Evolutionary conservation across 78 protist genomes (phyloP).

Genomic region (Emiliania huxleyi): DNA sequence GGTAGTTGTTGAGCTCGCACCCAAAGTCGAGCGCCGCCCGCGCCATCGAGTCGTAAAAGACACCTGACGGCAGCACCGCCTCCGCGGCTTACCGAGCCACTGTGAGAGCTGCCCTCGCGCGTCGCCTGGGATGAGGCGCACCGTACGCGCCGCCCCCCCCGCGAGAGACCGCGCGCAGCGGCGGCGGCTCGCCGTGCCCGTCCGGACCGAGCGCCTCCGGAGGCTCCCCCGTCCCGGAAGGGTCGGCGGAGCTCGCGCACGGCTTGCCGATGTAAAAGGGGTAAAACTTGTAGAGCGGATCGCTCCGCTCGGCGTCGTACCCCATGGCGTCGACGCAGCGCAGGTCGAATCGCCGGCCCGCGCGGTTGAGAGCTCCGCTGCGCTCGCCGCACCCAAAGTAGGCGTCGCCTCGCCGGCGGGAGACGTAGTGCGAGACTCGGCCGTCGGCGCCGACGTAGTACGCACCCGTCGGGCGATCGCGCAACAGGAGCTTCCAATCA

Average conservation of each 20-base stretch:
- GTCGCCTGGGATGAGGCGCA: too few species aligned
- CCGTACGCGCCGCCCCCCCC: not conserved
- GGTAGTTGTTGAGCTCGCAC: not conserved
- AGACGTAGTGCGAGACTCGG: not conserved
- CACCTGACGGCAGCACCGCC: too few species aligned
- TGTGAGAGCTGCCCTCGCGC: too few species aligned
- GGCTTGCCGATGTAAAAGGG: not conserved
- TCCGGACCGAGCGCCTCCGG: not conserved
- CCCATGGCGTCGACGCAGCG: not conserved
- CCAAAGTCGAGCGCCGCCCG: not conserved
- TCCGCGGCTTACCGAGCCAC: too few species aligned
- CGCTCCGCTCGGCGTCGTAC: not conserved
- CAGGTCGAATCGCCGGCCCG: not conserved
- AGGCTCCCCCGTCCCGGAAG: not conserved
- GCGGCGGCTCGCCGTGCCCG: not conserved
- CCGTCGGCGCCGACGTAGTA: not conserved
- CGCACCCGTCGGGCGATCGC: not conserved
- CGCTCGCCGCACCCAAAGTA: not conserved
- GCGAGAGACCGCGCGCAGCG: not conserved
- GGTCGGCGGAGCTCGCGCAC: not conserved
- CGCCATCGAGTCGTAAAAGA: not conserved
- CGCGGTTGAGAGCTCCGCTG: not conserved
- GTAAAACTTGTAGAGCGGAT: not conserved
- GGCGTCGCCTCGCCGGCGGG: not conserved
- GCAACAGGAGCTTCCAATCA: not conserved